Base-by-base conservation (phyloP, 2,329 filamentous ascomycete genomes). In the Cytospora schulzeri region DNA sequence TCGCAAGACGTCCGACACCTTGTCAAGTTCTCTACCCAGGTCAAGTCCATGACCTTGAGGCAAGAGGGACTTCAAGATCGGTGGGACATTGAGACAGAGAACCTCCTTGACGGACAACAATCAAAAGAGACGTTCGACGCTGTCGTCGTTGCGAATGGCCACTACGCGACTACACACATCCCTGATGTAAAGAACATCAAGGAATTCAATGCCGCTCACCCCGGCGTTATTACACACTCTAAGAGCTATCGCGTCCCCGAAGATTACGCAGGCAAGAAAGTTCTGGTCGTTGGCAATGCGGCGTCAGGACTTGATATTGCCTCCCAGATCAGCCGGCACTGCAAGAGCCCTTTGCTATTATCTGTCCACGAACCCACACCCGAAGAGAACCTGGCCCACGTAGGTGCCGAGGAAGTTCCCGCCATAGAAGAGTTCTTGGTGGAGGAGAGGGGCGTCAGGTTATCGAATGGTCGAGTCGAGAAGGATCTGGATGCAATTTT, bases 271-370 rank as follows among this genome's bases (percentile, higher is more conserved):
- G 82, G 79, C 60, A 90, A 91, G 74, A 96, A 91, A 75, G 91
- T 95, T 14, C 76, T 97, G 6, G 83, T 97, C 0, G 87, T 97
- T 0, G 94, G 94, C 12, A 95, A 92, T 71, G 90, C 90, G 0
- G 90, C 93, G 0, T 96, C 92, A 0, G 94, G 92, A 0, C 78
- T 92, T 19, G 94, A 98, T 72, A 92, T 98, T 70, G 89, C 89
- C 19, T 78, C 82, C 2, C 94, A 97, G 73, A 90, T 97, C 70
- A 85, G 83, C 57, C 73, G 78, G 7, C 81, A 87, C 41, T 88
- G 86, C 72, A 76, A 79, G 67, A 76, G 77, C 2, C 88, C 87
- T 14, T 76, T 95, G 1, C 76, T 94, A n/a, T 75, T 88, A 68
- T 91, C 80, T 78, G 90, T 78, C 70, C 85, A 76, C 74, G 83